phyloP scores from a whole-genome alignment of 352 stramenopile species.

The Blastocystis sp. region DNA sequence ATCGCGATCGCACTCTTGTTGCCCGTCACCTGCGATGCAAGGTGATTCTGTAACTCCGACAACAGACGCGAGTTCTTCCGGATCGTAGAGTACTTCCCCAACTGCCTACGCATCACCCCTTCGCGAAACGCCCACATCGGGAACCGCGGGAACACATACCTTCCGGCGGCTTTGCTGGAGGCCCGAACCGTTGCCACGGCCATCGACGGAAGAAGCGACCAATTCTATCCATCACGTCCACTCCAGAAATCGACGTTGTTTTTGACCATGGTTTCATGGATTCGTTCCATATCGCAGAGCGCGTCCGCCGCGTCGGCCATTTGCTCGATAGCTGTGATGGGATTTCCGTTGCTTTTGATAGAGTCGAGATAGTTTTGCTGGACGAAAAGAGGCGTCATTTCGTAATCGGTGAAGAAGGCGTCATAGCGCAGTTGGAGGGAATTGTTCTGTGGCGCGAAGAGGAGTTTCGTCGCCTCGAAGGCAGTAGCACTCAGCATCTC shows the following conservation, averaged over 20 bases:
- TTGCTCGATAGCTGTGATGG: slow-evolving; percentile 77
- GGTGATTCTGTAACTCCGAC: not conserved
- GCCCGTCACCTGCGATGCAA: not conserved
- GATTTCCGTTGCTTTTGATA: slow-evolving; percentile 78
- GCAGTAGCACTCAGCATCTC: slow-evolving; percentile 81
- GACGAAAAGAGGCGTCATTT: slow-evolving; percentile 92
- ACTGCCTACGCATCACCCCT: slow-evolving; percentile 79
- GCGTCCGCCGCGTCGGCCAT: slow-evolving; percentile 79
- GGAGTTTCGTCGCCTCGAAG: slow-evolving; percentile 87
- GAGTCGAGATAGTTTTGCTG: slow-evolving; percentile 80
- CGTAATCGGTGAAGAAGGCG: slow-evolving; percentile 97
- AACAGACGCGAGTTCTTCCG: slow-evolving; percentile 53
- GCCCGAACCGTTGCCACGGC: slow-evolving; percentile 84
- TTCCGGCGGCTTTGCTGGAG: slow-evolving; percentile 71
- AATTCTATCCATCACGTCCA: slow-evolving; percentile 78
- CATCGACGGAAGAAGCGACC: slow-evolving; percentile 86
- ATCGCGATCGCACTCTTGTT: not conserved
- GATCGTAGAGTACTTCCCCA: slow-evolving; percentile 70
- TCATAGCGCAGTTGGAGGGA: slow-evolving; percentile 84
- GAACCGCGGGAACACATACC: slow-evolving; percentile 75
- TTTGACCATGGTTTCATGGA: slow-evolving; percentile 72
- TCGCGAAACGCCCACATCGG: slow-evolving; percentile 91
- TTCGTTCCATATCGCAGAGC: slow-evolving; percentile 83
- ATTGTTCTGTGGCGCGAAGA: slow-evolving; percentile 72
- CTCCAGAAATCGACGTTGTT: slow-evolving; percentile 75